Percentiles rank a stretch among this genome's conserved stretches.
These are phyloP conservation scores for Lactarius sp. DNA, from an alignment of 768 basidiomycete species.

Conservation along the genomic window DNA sequence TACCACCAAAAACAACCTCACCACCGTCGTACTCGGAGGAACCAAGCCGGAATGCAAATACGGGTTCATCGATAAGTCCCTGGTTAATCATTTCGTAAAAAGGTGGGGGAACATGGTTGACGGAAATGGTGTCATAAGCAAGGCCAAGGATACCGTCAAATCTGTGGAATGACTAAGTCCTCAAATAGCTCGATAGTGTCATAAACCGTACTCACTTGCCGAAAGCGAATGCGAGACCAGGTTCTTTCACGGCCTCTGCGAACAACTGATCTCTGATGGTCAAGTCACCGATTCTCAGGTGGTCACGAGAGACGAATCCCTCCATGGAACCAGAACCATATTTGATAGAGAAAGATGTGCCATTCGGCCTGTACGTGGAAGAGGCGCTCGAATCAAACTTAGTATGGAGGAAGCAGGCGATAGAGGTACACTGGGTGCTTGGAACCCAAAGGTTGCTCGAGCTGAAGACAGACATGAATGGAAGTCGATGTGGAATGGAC, in stretches of 20 bases:
- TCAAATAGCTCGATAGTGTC: not conserved
- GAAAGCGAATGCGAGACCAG: constrained; percentile 95
- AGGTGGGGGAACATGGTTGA: constrained; percentile 88
- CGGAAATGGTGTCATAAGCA: constrained; percentile 91
- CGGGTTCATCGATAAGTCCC: constrained; percentile 71
- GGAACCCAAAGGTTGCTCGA: constrained; percentile 96
- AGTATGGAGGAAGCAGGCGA: constrained; percentile 89
- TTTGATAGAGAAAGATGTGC: constrained; percentile 80
- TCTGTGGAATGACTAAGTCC: constrained; percentile 37
- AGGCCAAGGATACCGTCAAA: constrained; percentile 96
- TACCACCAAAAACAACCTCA: constrained; percentile 87
- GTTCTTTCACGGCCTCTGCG: constrained; percentile 93
- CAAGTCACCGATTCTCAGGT: constrained; percentile 77
- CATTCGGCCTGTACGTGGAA: constrained; percentile 85
- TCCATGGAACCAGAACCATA: constrained; percentile 98
- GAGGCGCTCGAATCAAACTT: constrained; percentile 85
- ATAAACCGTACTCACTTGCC: constrained; percentile 64
- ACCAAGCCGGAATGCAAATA: constrained; percentile 94
- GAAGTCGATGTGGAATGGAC: not conserved
- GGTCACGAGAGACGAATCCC: constrained; percentile 88
- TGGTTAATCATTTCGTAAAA: constrained; percentile 92
- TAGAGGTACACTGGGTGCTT: constrained; percentile 71
- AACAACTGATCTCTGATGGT: constrained; percentile 74
- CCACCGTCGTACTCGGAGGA: constrained; percentile 84
- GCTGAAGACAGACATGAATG: constrained; percentile 35